Evolutionary conservation across 345 rosid genomes (phyloP).

Genomic region (Excoecaria cochinchinensis): DNA sequence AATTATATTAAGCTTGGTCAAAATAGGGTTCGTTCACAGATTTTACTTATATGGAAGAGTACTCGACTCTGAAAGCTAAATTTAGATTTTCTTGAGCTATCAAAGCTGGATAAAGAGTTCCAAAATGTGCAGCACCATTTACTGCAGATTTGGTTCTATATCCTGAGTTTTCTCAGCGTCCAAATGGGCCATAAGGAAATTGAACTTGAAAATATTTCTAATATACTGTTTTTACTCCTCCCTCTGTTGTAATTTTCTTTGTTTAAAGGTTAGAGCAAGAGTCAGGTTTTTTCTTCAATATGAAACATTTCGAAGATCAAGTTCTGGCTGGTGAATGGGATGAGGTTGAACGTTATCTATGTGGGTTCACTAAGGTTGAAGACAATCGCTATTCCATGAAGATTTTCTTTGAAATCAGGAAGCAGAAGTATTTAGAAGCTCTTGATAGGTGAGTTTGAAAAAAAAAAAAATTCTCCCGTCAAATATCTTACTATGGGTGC

Average conservation of each 20-base stretch:
- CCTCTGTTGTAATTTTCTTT: neutral
- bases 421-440: slow-evolving; percentile 88
- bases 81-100: neutral
- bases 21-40: neutral
- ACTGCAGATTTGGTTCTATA: neutral
- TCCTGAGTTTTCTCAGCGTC: slow-evolving; percentile 7
- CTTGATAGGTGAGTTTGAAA: slow-evolving; percentile 56
- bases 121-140: neutral
- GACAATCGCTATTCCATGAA: slow-evolving; percentile 87
- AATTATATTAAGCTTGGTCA: neutral
- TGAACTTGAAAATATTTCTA: slow-evolving; percentile 7
- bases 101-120: neutral
- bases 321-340: slow-evolving; percentile 87
- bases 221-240: slow-evolving; percentile 7
- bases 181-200: neutral
- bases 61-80: neutral
- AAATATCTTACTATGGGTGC: neutral
- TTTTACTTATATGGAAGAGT: neutral
- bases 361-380: slow-evolving; percentile 87
- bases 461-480: neutral
- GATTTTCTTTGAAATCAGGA: slow-evolving; percentile 85
- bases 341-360: slow-evolving; percentile 73
- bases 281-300: slow-evolving; percentile 79
- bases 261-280: slow-evolving; percentile 68
- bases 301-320: slow-evolving; percentile 71